A percentile compares a stretch with the other conserved stretches of the same genome.
Evolutionary conservation across 78 protist genomes (phyloP).

Genomic region (Dictyostelium brefeldianum): DNA sequence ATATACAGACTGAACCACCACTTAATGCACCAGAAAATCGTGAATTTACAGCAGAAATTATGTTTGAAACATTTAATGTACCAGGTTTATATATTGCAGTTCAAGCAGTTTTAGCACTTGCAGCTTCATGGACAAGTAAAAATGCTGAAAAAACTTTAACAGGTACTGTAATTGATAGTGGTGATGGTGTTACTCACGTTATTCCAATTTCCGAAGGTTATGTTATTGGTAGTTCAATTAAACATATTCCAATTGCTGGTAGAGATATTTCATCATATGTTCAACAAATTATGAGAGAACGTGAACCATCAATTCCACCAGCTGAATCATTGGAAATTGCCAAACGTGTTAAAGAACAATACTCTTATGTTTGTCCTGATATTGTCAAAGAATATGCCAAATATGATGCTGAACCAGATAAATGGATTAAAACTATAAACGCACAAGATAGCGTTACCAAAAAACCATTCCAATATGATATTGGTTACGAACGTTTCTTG

Average conservation of each 20-base stretch:
- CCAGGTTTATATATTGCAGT: slow-evolving; percentile 99
- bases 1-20: slow-evolving; percentile 98
- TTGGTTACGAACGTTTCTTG: slow-evolving; percentile 99
- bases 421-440: slow-evolving; percentile 84
- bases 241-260: slow-evolving; percentile 99
- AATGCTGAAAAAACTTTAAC: slow-evolving; percentile 89
- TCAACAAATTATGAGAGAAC: slow-evolving; percentile 97
- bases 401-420: slow-evolving; percentile 95
- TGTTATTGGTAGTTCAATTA: slow-evolving; percentile 97
- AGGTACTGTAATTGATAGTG: slow-evolving; percentile 99
- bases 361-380: slow-evolving; percentile 97
- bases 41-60: slow-evolving; percentile 99
- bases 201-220: slow-evolving; percentile 99
- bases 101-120: slow-evolving; percentile 99
- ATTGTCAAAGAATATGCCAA: slow-evolving; percentile 95
- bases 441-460: slow-evolving; percentile 84
- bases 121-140: slow-evolving; percentile 95
- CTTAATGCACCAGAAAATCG: slow-evolving; percentile 99
- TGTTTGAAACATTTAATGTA: slow-evolving; percentile 99
- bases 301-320: slow-evolving; percentile 95
- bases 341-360: slow-evolving; percentile 95
- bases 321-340: slow-evolving; percentile 95
- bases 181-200: slow-evolving; percentile 99
- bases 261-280: slow-evolving; percentile 98
- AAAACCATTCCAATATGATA: slow-evolving; percentile 91